Conservation (phyloP, 1,284 basidiomycete genomes). For the Ceratobasidium sp. region DNA sequence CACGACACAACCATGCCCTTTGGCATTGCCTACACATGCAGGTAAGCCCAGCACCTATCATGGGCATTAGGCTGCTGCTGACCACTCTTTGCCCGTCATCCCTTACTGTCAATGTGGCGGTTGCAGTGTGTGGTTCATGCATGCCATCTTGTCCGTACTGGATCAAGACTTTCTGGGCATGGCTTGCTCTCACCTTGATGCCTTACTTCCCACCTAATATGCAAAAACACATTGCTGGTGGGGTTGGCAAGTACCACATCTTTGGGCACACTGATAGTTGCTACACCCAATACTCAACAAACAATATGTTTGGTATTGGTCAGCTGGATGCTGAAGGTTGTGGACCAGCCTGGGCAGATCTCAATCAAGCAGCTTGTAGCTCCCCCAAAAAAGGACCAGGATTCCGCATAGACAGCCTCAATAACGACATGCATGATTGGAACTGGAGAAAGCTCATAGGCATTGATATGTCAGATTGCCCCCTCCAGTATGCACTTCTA, state of each 20-base stretch:
- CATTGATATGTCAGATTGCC: not conserved
- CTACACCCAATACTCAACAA: constrained; percentile 8
- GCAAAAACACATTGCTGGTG: not conserved
- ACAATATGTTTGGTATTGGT: not conserved
- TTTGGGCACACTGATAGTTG: constrained; percentile 1
- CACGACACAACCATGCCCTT: too few relatives aligned
- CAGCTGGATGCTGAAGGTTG: constrained; percentile 10
- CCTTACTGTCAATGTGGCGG: too few relatives aligned
- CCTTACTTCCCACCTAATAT: not conserved
- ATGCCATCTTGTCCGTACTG: too few relatives aligned
- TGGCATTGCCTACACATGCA: too few relatives aligned
- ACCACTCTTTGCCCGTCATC: too few relatives aligned
- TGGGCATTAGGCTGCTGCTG: too few relatives aligned
- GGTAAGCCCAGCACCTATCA: too few relatives aligned
- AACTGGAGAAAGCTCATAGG: constrained; percentile 15
- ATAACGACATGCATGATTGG: constrained; percentile 18
- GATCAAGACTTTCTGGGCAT: not conserved
- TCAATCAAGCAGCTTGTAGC: constrained; percentile 7
- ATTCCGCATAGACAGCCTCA: not conserved
- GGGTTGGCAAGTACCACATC: constrained; percentile 10
- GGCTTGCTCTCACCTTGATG: not conserved
- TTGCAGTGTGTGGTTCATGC: too few relatives aligned
- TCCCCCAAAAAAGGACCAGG: constrained; percentile 20
- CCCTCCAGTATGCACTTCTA: not conserved
- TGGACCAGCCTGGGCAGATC: constrained; percentile 4